These are phyloP conservation scores for Talaromyces marneffei DNA, from an alignment of 2,329 filamentous ascomycete genomes.

Conservation along the genomic window DNA sequence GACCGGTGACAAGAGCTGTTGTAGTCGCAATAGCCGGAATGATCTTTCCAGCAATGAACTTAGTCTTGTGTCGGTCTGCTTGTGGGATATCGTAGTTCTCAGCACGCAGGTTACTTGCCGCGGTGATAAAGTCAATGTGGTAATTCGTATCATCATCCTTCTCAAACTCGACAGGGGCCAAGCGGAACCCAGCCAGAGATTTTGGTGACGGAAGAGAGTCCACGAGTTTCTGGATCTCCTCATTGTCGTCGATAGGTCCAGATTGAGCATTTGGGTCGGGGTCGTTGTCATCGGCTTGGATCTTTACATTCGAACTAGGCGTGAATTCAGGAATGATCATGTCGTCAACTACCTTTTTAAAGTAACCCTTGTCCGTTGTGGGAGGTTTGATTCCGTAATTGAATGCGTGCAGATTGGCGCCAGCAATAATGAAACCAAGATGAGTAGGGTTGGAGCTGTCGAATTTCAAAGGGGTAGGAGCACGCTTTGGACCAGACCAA, in stretches of 20 bases:
- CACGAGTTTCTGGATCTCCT: slow-evolving; percentile 68
- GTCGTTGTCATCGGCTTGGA: slow-evolving; percentile 92
- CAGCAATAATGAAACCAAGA: slow-evolving; percentile 79
- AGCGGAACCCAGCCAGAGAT: slow-evolving; percentile 77
- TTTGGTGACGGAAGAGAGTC: slow-evolving; percentile 70
- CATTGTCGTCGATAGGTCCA: slow-evolving; percentile 58
- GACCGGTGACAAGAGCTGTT: slow-evolving; percentile 87
- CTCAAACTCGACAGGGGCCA: slow-evolving; percentile 91
- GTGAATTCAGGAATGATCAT: slow-evolving; percentile 95
- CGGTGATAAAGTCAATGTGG: slow-evolving; percentile 98
- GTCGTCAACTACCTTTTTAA: slow-evolving; percentile 74
- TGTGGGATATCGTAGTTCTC: slow-evolving; percentile 96
- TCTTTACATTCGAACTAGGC: slow-evolving; percentile 86
- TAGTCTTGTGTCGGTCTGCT: slow-evolving; percentile 94
- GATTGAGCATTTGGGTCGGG: slow-evolving; percentile 77
- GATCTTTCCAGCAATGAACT: slow-evolving; percentile 99
- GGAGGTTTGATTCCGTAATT: slow-evolving; percentile 96
- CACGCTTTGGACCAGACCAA: slow-evolving; percentile 98
- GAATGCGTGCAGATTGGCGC: slow-evolving; percentile 89
- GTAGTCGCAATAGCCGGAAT: slow-evolving; percentile 98
- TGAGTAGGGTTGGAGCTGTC: slow-evolving; percentile 79
- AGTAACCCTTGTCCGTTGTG: slow-evolving; percentile 62
- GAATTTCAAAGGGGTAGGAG: slow-evolving; percentile 85
- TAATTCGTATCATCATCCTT: slow-evolving; percentile 98
- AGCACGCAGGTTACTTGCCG: slow-evolving; percentile 90